phyloP scores from a whole-genome alignment of 2,329 filamentous ascomycete genomes.

The Huntiella abstrusa region DNA sequence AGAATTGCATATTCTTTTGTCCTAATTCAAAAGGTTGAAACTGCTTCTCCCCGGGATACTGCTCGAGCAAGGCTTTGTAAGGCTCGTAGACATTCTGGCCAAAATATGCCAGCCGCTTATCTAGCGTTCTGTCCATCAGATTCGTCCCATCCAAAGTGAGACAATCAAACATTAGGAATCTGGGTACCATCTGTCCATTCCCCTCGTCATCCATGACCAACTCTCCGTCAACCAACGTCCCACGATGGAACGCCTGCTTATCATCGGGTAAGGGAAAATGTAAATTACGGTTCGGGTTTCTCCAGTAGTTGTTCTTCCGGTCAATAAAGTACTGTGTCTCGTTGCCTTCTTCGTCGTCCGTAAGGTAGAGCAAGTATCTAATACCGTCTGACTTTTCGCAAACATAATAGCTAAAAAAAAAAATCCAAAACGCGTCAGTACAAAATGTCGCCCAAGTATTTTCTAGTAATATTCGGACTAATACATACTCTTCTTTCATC shows the following conservation, averaged over 20 bases:
- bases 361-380: slow-evolving; percentile 84
- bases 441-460: neutral
- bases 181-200: slow-evolving; percentile 49
- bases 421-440: slow-evolving; percentile 8
- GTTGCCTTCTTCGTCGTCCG: slow-evolving; percentile 35
- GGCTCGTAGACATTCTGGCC: slow-evolving; percentile 57
- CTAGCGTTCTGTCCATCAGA: slow-evolving; percentile 60
- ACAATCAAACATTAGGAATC: slow-evolving; percentile 87
- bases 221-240: slow-evolving; percentile 82
- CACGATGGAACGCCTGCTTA: slow-evolving; percentile 49
- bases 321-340: slow-evolving; percentile 88
- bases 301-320: slow-evolving; percentile 95
- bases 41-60: slow-evolving; percentile 48
- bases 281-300: slow-evolving; percentile 46
- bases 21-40: slow-evolving; percentile 65
- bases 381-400: slow-evolving; percentile 98
- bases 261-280: slow-evolving; percentile 62
- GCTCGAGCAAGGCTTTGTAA: slow-evolving; percentile 42
- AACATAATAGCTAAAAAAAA: slow-evolving; percentile 56
- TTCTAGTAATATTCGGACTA: neutral
- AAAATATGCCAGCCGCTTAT: slow-evolving; percentile 80
- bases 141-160: slow-evolving; percentile 60
- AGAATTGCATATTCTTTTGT: slow-evolving; percentile 76
- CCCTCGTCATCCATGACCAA: slow-evolving; percentile 66
- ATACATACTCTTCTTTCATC: slow-evolving; percentile 48